These are phyloP conservation scores for Trapa incisa DNA, from an alignment of 345 rosid species.

Conservation along the genomic window DNA sequence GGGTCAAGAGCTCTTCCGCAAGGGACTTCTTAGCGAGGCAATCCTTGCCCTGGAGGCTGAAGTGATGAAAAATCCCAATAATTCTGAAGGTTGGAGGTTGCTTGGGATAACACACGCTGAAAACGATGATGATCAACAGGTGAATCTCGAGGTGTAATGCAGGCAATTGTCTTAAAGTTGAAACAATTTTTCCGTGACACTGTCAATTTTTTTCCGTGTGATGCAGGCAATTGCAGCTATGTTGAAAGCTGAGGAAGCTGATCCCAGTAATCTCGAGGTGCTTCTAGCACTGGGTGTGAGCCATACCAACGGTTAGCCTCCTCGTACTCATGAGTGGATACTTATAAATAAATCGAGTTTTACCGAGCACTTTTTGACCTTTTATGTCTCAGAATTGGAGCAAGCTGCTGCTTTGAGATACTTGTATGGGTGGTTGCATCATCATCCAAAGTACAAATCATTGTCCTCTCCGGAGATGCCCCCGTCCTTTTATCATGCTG, in stretches of 20 bases:
- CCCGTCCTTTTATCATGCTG: constrained; percentile 63
- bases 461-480: constrained; percentile 57
- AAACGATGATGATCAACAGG: constrained; percentile 99
- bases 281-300: constrained; percentile 99
- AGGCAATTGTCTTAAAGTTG: not conserved
- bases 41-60: constrained; percentile 99
- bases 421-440: constrained; percentile 77
- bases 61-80: constrained; percentile 90
- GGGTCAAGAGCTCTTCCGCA: constrained; percentile 90
- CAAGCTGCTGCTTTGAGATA: constrained; percentile 90
- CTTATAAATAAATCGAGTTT: not conserved
- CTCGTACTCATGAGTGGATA: not conserved
- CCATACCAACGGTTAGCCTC: constrained; percentile 87
- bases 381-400: constrained; percentile 62
- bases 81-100: constrained; percentile 99
- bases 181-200: not conserved
- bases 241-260: constrained; percentile 98
- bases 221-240: constrained; percentile 97
- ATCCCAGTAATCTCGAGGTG: constrained; percentile 90
- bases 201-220: not conserved
- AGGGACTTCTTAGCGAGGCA: constrained; percentile 98
- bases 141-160: constrained; percentile 10
- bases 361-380: not conserved
- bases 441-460: constrained; percentile 77
- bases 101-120: constrained; percentile 98